Conservation (phyloP, 2,329 filamentous ascomycete species). For the Diaporthe batatas region DNA sequence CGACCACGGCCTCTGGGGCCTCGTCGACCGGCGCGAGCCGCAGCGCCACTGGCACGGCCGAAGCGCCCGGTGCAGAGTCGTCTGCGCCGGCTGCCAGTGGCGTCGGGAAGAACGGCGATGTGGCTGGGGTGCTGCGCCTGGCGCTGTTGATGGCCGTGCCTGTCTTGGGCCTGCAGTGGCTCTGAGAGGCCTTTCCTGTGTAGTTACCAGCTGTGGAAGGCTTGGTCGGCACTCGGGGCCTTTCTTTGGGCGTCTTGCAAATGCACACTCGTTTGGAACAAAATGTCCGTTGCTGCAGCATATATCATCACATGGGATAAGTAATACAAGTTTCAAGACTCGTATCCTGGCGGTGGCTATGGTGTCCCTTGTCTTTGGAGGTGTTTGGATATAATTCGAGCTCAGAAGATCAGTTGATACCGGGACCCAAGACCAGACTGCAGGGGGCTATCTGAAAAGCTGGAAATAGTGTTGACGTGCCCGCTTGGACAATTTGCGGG, state of each 20-base stretch:
- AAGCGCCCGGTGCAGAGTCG: not conserved
- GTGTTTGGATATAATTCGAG: not conserved
- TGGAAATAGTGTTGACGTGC: not conserved
- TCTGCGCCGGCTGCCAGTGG: conserved; percentile 11
- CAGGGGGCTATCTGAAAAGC: not conserved
- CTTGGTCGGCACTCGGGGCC: not conserved
- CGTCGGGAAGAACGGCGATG: not conserved
- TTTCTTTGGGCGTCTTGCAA: not conserved
- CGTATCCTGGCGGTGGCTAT: not conserved
- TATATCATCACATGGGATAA: not conserved
- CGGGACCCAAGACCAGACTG: not conserved
- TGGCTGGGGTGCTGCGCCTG: not conserved
- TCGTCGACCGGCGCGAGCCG: not conserved
- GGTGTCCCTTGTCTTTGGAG: not conserved
- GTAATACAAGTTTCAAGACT: not conserved
- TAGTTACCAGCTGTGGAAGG: not conserved
- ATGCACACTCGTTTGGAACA: not conserved
- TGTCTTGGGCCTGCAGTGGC: conserved; percentile 5
- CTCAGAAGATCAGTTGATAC: not conserved
- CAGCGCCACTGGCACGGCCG: conserved; percentile 17
- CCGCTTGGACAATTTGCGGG: not conserved
- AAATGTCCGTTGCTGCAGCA: not conserved
- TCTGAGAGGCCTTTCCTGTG: not conserved
- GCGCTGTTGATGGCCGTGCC: conserved; percentile 11
- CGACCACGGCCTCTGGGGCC: not conserved